These are phyloP conservation scores for Neurospora hispaniola DNA, from an alignment of 495 filamentous ascomycete species.

Conservation along the genomic window DNA sequence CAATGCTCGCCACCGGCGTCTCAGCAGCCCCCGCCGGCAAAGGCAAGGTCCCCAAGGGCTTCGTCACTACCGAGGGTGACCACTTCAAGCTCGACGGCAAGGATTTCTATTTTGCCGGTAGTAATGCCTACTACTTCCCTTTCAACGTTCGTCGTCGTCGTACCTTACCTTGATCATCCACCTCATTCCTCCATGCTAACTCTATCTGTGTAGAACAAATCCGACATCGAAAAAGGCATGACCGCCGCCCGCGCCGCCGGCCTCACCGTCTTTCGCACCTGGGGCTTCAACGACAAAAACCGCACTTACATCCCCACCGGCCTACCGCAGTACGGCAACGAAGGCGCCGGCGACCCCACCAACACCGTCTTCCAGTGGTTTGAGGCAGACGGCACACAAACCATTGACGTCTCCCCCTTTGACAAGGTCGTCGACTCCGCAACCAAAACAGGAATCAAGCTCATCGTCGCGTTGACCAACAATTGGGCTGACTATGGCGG, in stretches of 20 bases:
- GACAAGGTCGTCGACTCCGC: constrained; percentile 57
- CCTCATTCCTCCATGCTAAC: not conserved
- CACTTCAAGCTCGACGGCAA: constrained; percentile 55
- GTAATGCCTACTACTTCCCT: constrained; percentile 62
- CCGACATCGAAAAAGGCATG: constrained; percentile 53
- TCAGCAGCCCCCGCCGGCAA: constrained; percentile 2
- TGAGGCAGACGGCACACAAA: constrained; percentile 30
- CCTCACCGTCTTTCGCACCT: constrained; percentile 56
- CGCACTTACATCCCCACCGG: constrained; percentile 33
- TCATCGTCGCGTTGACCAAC: constrained; percentile 44
- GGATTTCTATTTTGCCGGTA: constrained; percentile 57
- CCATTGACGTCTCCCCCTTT: constrained; percentile 51
- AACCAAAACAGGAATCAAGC: constrained; percentile 45
- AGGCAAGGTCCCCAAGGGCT: constrained; percentile 22
- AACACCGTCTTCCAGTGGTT: constrained; percentile 39
- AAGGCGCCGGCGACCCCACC: constrained; percentile 39
- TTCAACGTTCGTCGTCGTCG: constrained; percentile 31
- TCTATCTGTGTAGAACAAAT: constrained; percentile 26
- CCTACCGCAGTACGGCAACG: constrained; percentile 35
- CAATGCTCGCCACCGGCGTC: not conserved
- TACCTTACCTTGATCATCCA: not conserved
- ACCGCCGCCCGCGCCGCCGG: constrained; percentile 35
- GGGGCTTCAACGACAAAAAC: constrained; percentile 52
- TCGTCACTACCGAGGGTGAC: constrained; percentile 40
- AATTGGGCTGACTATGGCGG: constrained; percentile 47